Percentiles rank a stretch among this genome's conserved stretches.
phyloP scores from a whole-genome alignment of 2,329 filamentous ascomycete species.

The Trichophyton simii region DNA sequence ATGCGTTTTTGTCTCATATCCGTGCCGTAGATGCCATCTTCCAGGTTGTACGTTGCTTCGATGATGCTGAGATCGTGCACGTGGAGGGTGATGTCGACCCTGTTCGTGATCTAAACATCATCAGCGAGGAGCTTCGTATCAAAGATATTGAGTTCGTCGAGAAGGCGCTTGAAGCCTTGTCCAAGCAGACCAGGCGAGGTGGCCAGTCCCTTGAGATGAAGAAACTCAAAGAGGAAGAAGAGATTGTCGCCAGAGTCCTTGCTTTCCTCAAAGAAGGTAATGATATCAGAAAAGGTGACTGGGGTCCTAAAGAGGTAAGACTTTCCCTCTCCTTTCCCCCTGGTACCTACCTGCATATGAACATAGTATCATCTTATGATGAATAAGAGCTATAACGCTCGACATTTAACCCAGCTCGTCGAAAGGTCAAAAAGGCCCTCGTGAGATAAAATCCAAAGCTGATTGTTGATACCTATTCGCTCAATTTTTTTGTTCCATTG shows the following conservation, averaged over 20 bases:
- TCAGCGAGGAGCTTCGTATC: slow-evolving; percentile 87
- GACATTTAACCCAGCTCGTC: slow-evolving; percentile 98
- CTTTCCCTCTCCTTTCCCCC: slow-evolving; percentile 16
- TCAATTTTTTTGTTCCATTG: slow-evolving; percentile 10
- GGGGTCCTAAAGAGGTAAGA: slow-evolving; percentile 84
- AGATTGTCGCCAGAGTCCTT: slow-evolving; percentile 81
- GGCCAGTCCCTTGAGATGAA: slow-evolving; percentile 96
- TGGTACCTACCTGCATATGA: slow-evolving; percentile 7
- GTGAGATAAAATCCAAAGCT: slow-evolving; percentile 77
- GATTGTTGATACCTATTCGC: slow-evolving; percentile 31
- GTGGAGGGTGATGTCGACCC: slow-evolving; percentile 98
- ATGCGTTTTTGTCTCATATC: slow-evolving; percentile 96
- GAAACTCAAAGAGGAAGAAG: slow-evolving; percentile 89
- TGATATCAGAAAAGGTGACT: slow-evolving; percentile 81
- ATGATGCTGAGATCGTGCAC: slow-evolving; percentile 98
- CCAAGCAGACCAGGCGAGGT: slow-evolving; percentile 89
- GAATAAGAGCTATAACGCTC: slow-evolving; percentile 92
- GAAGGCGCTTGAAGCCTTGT: slow-evolving; percentile 81
- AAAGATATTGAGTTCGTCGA: slow-evolving; percentile 98
- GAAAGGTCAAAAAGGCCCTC: slow-evolving; percentile 68
- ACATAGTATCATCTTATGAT: slow-evolving; percentile 49
- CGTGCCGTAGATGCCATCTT: slow-evolving; percentile 97
- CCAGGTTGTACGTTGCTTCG: slow-evolving; percentile 92
- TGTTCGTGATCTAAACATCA: slow-evolving; percentile 85
- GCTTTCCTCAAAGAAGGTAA: slow-evolving; percentile 75